Percentiles rank a stretch among this genome's conserved stretches.
These are phyloP conservation scores for Zymoseptoria tritici DNA, from an alignment of 2,329 filamentous ascomycete genomes.

Conservation along the genomic window DNA sequence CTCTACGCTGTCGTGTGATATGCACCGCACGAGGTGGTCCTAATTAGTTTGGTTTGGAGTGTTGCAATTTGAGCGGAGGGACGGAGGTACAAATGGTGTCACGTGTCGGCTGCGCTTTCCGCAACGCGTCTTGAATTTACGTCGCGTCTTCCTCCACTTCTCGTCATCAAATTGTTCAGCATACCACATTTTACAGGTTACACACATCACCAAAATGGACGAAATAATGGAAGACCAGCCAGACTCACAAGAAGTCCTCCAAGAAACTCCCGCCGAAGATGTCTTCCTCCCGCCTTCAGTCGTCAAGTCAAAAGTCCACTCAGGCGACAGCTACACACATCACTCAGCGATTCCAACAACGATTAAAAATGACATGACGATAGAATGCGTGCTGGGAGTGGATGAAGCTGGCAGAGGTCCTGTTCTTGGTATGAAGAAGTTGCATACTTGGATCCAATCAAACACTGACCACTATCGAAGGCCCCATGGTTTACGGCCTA, in stretches of 20 bases:
- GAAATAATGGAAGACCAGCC: constrained; percentile 24
- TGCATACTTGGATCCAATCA: constrained; percentile 13
- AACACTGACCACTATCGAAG: constrained; percentile 26
- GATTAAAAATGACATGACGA: constrained; percentile 37
- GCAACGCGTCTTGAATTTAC: background rate
- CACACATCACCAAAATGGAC: constrained; percentile 20
- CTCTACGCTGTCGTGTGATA: no score
- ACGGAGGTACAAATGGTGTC: no score
- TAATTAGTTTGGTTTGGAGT: no score
- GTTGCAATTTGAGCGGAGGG: no score
- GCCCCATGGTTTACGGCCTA: constrained; percentile 59
- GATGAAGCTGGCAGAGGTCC: constrained; percentile 92
- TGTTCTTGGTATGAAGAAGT: constrained; percentile 65
- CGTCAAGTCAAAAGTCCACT: constrained; percentile 31
- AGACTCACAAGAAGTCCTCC: constrained; percentile 26
- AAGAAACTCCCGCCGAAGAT: constrained; percentile 28
- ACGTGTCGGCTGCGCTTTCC: background rate
- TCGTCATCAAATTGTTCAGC: background rate
- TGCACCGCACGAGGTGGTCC: no score
- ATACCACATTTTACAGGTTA: background rate
- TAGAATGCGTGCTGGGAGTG: constrained; percentile 72
- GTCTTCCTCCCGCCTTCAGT: constrained; percentile 45
- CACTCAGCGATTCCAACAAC: constrained; percentile 38
- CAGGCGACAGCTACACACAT: constrained; percentile 42
- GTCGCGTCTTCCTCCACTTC: background rate